phyloP scores from a whole-genome alignment of 2,329 filamentous ascomycete species.

The Talaromyces sp. region DNA sequence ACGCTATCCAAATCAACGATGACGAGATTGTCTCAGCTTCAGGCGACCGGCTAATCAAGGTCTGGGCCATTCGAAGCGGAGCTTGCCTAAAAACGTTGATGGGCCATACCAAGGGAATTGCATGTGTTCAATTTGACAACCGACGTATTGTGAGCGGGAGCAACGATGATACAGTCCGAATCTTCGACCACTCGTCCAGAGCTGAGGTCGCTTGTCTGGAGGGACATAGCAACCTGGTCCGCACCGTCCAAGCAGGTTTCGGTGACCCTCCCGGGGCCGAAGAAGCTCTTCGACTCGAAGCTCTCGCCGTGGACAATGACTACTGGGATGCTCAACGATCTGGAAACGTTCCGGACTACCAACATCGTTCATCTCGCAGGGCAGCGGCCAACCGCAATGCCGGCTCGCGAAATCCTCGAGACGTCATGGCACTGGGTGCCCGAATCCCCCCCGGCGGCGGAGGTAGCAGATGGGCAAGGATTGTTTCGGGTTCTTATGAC shows the following conservation, averaged over 20 bases:
- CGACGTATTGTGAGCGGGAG: constrained; percentile 91
- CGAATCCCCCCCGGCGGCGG: constrained; percentile 87
- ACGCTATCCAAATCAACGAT: constrained; percentile 85
- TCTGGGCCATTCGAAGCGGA: constrained; percentile 85
- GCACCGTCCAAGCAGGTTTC: constrained; percentile 92
- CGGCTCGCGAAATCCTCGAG: constrained; percentile 67
- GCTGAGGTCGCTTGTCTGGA: constrained; percentile 84
- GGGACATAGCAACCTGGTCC: constrained; percentile 77
- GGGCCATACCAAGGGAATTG: constrained; percentile 91
- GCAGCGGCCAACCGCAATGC: constrained; percentile 45
- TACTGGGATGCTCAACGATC: constrained; percentile 58
- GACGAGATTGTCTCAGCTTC: constrained; percentile 90
- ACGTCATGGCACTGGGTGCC: constrained; percentile 70
- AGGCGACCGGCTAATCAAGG: constrained; percentile 85
- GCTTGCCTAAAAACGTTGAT: constrained; percentile 69
- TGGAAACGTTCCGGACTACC: constrained; percentile 37
- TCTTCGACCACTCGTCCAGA: constrained; percentile 80
- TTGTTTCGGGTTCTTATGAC: constrained; percentile 94
- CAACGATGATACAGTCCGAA: constrained; percentile 91
- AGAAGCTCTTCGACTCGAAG: constrained; percentile 67
- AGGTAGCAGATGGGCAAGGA: constrained; percentile 83
- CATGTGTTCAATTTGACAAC: constrained; percentile 94
- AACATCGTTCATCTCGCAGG: constrained; percentile 27
- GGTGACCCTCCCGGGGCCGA: constrained; percentile 78
- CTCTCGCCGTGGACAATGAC: constrained; percentile 63